Percentiles rank a stretch among this genome's conserved stretches.
Conservation (phyloP, 768 basidiomycete species). For the Ramaria sp. region DNA sequence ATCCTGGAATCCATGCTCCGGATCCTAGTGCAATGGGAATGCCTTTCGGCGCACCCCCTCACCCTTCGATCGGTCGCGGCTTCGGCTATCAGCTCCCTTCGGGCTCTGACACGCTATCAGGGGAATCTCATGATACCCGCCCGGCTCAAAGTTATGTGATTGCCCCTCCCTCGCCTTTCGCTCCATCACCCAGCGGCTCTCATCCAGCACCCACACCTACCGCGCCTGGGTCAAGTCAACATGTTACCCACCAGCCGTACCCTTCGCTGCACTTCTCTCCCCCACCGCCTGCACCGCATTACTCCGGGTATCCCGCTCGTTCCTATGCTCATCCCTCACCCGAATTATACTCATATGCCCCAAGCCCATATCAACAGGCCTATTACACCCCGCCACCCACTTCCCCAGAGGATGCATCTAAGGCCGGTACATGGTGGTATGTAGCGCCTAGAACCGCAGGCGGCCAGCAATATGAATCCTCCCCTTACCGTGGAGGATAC, state of each 20-base stretch:
- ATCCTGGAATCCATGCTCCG: conserved; percentile 9
- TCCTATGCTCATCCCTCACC: conserved; percentile 4
- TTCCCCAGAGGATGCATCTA: conserved; percentile 3
- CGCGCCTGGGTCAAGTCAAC: conserved; percentile 22
- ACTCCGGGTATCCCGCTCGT: conserved; percentile 6
- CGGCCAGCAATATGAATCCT: conserved; percentile 6
- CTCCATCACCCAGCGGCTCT: not conserved
- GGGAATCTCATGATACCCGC: conserved; percentile 16
- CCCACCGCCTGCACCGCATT: conserved; percentile 12
- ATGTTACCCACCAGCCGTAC: conserved; percentile 22
- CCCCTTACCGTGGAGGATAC: conserved; percentile 6
- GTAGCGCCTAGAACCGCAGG: not conserved
- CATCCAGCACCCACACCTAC: conserved; percentile 1
- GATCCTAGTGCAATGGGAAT: not conserved
- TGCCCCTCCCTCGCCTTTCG: conserved; percentile 22
- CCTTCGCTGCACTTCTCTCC: conserved; percentile 13
- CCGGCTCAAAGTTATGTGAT: conserved; percentile 27
- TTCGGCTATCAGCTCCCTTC: not conserved
- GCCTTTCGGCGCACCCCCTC: not conserved
- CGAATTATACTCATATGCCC: conserved; percentile 5
- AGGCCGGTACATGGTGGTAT: conserved; percentile 10
- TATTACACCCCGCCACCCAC: not conserved
- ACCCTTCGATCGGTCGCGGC: not conserved
- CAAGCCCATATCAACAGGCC: conserved; percentile 1
- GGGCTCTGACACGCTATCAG: not conserved